A percentile compares a stretch with the other conserved stretches of the same genome.
These are phyloP conservation scores for sunflower (Helianthus annuus) DNA, from an alignment of 129 eudicot genomes.

Conservation along the genomic window DNA sequence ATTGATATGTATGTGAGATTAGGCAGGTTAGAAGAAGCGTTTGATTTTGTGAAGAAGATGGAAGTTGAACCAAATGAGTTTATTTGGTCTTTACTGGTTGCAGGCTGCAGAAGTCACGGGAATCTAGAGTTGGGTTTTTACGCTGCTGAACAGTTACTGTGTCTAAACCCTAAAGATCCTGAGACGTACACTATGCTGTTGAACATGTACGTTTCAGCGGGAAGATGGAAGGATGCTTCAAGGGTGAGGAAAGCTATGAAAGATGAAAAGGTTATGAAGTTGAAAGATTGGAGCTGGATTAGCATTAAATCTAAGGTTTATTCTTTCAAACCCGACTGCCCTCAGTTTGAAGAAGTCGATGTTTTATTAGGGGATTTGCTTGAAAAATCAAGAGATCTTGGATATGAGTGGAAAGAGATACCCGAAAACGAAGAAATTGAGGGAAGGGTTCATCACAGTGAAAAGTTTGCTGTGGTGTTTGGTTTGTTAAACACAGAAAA, in stretches of 20 bases:
- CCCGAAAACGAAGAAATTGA: conserved; percentile 41
- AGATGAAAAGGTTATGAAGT: conserved; percentile 55
- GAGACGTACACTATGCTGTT: conserved; percentile 59
- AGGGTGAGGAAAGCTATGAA: conserved; percentile 71
- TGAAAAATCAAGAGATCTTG: conserved; percentile 51
- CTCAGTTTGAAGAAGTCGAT: conserved; percentile 38
- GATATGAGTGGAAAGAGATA: conserved; percentile 48
- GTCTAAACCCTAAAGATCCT: conserved; percentile 59
- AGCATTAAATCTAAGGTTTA: conserved; percentile 67
- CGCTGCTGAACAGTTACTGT: conserved; percentile 77
- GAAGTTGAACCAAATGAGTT: conserved; percentile 65
- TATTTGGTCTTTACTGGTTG: conserved; percentile 73
- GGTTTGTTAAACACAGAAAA: conserved; percentile 66
- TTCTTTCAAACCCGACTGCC: conserved; percentile 49
- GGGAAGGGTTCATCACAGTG: conserved; percentile 63
- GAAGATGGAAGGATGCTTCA: conserved; percentile 74
- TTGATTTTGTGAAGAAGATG: conserved; percentile 64
- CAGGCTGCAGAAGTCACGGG: conserved; percentile 88
- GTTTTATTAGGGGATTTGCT: conserved; percentile 47
- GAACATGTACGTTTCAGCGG: conserved; percentile 70
- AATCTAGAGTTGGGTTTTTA: conserved; percentile 60
- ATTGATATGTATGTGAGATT: conserved; percentile 83
- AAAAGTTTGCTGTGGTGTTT: conserved; percentile 74
- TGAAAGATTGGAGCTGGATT: conserved; percentile 85
- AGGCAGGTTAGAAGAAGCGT: conserved; percentile 84